A percentile compares a stretch with the other conserved stretches of the same genome.
Evolutionary conservation across 2,329 filamentous ascomycete species (phyloP).

Genomic region (Colletotrichum sp.): DNA sequence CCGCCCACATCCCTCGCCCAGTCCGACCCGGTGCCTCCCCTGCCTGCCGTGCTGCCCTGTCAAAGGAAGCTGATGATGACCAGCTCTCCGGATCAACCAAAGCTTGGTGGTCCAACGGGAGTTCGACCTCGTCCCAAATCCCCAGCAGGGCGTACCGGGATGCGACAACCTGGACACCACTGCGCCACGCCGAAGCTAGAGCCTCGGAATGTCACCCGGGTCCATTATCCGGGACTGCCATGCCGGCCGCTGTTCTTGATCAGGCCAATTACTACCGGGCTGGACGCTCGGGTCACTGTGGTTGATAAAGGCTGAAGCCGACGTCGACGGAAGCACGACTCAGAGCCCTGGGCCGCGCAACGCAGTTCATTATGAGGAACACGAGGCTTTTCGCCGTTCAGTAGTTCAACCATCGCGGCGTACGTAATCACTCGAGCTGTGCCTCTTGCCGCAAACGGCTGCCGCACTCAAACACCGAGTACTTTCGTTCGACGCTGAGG

Average conservation of each 20-base stretch:
- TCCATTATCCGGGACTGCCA: constrained; percentile 6
- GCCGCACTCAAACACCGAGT: neutral
- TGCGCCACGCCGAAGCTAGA: constrained; percentile 17
- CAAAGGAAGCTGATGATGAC: neutral
- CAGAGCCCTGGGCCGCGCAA: constrained; percentile 7
- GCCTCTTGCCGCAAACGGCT: neutral
- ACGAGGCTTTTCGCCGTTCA: neutral
- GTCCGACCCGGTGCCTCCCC: neutral
- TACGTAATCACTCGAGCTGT: constrained; percentile 8
- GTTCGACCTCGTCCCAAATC: neutral
- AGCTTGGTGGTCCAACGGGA: neutral
- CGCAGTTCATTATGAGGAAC: neutral
- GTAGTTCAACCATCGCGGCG: neutral
- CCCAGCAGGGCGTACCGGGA: neutral
- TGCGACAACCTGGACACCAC: neutral
- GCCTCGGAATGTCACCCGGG: constrained; percentile 8
- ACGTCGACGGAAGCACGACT: neutral
- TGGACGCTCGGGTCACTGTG: neutral
- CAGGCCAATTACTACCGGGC: neutral
- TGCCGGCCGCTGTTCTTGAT: constrained; percentile 7
- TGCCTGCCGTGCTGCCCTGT: neutral
- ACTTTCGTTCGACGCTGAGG: neutral
- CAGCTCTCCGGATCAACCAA: constrained; percentile 12
- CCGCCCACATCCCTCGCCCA: constrained; percentile 12
- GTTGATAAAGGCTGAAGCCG: constrained; percentile 2